Conservation (phyloP, 306 rosid species). For the Rosa rugosa region DNA sequence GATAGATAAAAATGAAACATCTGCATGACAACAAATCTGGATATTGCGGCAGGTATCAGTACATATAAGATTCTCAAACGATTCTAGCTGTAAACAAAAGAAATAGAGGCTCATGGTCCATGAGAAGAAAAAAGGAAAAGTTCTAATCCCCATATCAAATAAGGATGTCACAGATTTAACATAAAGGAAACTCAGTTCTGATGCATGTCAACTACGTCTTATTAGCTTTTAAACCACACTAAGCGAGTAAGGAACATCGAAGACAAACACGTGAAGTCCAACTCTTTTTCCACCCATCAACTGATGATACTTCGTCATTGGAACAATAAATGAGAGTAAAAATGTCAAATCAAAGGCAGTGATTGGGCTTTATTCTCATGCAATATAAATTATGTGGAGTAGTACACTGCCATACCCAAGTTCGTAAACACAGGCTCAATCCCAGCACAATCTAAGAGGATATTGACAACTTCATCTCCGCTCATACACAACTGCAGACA, state of each 20-base stretch:
- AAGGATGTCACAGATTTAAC: neutral
- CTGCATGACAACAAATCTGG: neutral
- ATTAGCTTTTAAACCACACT: neutral
- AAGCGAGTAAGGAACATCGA: neutral
- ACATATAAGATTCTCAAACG: neutral
- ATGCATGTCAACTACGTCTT: neutral
- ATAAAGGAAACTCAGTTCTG: neutral
- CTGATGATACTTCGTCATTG: neutral
- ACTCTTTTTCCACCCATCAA: neutral
- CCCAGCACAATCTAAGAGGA: conserved; percentile 10
- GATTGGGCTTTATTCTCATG: neutral
- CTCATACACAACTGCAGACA: conserved; percentile 21
- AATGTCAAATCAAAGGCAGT: neutral
- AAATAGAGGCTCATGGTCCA: neutral
- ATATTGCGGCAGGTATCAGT: neutral
- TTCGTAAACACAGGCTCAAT: conserved; percentile 23
- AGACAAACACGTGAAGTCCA: neutral
- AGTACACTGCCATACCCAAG: conserved; percentile 13
- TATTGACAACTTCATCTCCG: conserved; percentile 4
- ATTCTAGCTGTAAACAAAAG: neutral
- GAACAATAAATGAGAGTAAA: neutral
- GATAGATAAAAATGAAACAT: neutral
- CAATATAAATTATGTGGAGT: neutral
- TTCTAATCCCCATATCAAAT: neutral
- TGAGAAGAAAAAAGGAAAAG: neutral